Evolutionary conservation across 495 filamentous ascomycete species (phyloP).

Genomic region (Annulohypoxylon maeteangense): DNA sequence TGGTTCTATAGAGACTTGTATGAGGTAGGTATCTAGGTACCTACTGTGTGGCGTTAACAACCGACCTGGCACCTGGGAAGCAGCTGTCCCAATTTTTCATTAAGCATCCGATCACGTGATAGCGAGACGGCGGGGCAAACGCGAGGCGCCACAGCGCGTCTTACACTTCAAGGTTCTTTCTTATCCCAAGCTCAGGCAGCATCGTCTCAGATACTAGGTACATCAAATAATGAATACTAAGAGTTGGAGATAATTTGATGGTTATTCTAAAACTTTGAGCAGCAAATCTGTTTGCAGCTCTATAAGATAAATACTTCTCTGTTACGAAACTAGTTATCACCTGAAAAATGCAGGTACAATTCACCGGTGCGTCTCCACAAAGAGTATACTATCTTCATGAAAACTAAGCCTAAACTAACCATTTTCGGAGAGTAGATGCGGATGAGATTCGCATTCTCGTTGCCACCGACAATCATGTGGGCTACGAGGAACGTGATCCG

Average conservation of each 20-base stretch:
- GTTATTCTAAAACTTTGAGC: not conserved
- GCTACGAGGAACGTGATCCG: slow-evolving; percentile 91
- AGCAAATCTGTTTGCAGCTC: not conserved
- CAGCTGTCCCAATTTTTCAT: not conserved
- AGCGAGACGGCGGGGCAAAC: slow-evolving; percentile 33
- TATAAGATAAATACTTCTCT: not conserved
- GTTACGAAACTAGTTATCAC: not conserved
- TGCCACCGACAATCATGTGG: slow-evolving; percentile 96
- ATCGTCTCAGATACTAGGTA: not conserved
- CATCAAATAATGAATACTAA: not conserved
- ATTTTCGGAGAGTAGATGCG: slow-evolving; percentile 60
- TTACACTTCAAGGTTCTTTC: not conserved
- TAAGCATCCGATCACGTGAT: slow-evolving; percentile 27
- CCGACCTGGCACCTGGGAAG: too few species aligned
- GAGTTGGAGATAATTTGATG: not conserved
- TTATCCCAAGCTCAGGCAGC: not conserved
- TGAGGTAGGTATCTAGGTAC: not conserved
- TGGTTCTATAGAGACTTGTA: not conserved
- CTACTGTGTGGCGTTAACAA: not conserved
- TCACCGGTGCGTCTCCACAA: slow-evolving; percentile 29
- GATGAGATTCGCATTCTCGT: slow-evolving; percentile 96
- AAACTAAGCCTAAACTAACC: not conserved
- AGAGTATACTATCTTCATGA: not conserved
- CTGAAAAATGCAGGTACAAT: slow-evolving; percentile 33
- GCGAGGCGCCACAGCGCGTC: slow-evolving; percentile 37